A percentile compares a stretch with the other conserved stretches of the same genome.
These are phyloP conservation scores for Pythium rishiriense DNA, from an alignment of 352 stramenopile genomes.

Conservation along the genomic window DNA sequence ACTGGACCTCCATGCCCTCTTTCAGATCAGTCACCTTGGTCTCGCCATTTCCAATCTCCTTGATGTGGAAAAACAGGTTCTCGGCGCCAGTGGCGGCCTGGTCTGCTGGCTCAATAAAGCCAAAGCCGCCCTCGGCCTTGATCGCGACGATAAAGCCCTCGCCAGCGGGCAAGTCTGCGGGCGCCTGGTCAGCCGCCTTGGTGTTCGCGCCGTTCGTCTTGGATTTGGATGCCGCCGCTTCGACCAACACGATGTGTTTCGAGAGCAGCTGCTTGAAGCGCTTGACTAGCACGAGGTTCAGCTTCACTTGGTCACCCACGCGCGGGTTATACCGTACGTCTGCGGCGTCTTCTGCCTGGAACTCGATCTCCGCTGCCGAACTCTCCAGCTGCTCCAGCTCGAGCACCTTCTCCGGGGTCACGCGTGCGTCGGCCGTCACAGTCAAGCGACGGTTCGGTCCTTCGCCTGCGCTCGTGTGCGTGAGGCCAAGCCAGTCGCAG, in stretches of 20 bases:
- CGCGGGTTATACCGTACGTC: slow-evolving; percentile 71
- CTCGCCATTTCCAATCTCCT: slow-evolving; percentile 58
- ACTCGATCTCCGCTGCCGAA: slow-evolving; percentile 38
- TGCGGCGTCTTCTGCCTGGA: slow-evolving; percentile 54
- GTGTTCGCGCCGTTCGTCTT: slow-evolving; percentile 16
- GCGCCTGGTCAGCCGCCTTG: slow-evolving; percentile 14
- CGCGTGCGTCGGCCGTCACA: slow-evolving; percentile 29
- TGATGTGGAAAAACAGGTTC: slow-evolving; percentile 84
- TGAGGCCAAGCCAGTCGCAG: slow-evolving; percentile 56
- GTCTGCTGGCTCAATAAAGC: slow-evolving; percentile 68
- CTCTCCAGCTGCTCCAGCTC: slow-evolving; percentile 26
- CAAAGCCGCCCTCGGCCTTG: slow-evolving; percentile 69
- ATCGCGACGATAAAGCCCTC: slow-evolving; percentile 68
- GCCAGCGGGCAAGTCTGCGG: slow-evolving; percentile 23
- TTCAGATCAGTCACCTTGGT: slow-evolving; percentile 52
- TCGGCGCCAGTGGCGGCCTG: slow-evolving; percentile 41
- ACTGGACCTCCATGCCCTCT: slow-evolving; percentile 73
- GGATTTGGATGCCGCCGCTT: slow-evolving; percentile 25
- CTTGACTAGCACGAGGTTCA: slow-evolving; percentile 60
- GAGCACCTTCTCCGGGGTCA: slow-evolving; percentile 6
- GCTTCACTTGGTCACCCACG: slow-evolving; percentile 61
- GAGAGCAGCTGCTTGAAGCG: slow-evolving; percentile 68
- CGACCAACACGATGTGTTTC: slow-evolving; percentile 49
- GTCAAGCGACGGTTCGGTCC: slow-evolving; percentile 40
- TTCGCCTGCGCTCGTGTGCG: slow-evolving; percentile 52